Evolutionary conservation across 1,284 basidiomycete species (phyloP), one percentile per base, ranked within the genome.

Genomic region (Trichosporon coremiiforme): DNA sequence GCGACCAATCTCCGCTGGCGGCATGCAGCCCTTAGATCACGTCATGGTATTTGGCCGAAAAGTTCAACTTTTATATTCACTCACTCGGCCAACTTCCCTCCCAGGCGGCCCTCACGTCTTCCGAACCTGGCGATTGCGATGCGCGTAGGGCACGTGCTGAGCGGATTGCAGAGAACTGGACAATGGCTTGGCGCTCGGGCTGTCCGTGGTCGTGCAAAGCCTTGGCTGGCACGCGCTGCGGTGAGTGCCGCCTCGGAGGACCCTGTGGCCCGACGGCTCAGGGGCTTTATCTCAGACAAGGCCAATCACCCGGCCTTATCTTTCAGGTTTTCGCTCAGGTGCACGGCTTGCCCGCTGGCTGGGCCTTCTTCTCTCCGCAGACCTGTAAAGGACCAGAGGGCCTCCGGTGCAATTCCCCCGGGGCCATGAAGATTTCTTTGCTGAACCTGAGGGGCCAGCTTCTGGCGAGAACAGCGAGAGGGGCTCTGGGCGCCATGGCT

Each of bases 21-120:
- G 50, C 50, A 22, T 53, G 50, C 9, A 2, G 50, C 1, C 20
- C n/a, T 4, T 20, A 53, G 22, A 53, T 53, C 50, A 53, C 50
- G 50, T 53, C 50, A 53, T 53, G 50, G 20, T 53, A 53, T 53
- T 53, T 53, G 20, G 50, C 50, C 50, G 50, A 53, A 53, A 53
- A 53, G 20, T 53, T 53, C 50, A 25, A 53, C 50, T 50, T 50
- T 50, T 50, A 25, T 17, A 7, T 53, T 53, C 50, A 9, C 17
- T 53, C 7, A 25, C 7, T 53, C 20, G 50, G 50, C 50, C 6
- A 53, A 25, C 50, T 45, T 15, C 41, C 41, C 36, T 38, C 41
- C 41, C 17, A 53, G 8, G 20, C 9, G 50, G 50, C 20, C 22
- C 22, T 53, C 50, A 53, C n/a, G 50, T 17, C 20, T 53, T 25